phyloP scores from a whole-genome alignment of 495 filamentous ascomycete genomes.

The Cercophora newfieldiana region DNA sequence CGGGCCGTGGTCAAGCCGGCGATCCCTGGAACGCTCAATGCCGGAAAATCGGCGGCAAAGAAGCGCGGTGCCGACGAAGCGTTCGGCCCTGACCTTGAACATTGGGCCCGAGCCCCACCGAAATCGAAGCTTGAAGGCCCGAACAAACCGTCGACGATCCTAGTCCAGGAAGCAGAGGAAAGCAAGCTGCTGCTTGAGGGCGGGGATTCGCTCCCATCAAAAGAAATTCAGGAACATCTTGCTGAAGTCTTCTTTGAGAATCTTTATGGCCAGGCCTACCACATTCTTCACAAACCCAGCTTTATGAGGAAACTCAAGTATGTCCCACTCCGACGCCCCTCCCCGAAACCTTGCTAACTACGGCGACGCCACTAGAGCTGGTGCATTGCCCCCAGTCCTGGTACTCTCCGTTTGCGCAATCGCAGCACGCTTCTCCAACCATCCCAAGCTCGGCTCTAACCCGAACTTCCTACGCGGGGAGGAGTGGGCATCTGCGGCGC shows the following conservation, averaged over 20 bases:
- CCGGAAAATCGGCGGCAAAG: slow-evolving; percentile 56
- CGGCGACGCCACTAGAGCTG: slow-evolving; percentile 40
- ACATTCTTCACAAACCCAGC: slow-evolving; percentile 93
- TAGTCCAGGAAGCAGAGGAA: slow-evolving; percentile 68
- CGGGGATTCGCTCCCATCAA: slow-evolving; percentile 76
- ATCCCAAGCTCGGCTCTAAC: slow-evolving; percentile 78
- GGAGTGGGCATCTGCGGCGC: slow-evolving; percentile 80
- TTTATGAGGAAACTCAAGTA: slow-evolving; percentile 84
- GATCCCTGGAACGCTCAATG: slow-evolving; percentile 58
- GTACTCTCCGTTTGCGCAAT: slow-evolving; percentile 90
- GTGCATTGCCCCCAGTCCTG: slow-evolving; percentile 74
- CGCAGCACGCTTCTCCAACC: slow-evolving; percentile 91
- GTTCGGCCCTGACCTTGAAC: slow-evolving; percentile 77
- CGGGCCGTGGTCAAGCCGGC: slow-evolving; percentile 80
- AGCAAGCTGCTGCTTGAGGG: slow-evolving; percentile 75
- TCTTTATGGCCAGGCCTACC: slow-evolving; percentile 93
- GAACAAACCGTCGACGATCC: slow-evolving; percentile 56
- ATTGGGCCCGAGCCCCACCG: slow-evolving; percentile 68
- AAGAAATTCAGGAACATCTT: slow-evolving; percentile 91
- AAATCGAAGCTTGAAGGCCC: slow-evolving; percentile 47
- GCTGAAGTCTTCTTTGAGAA: slow-evolving; percentile 96
- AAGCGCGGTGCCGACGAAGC: slow-evolving; percentile 88
- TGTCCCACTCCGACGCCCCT: slow-evolving; percentile 14
- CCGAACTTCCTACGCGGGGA: slow-evolving; percentile 91
- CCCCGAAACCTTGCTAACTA: slow-evolving; percentile 25